Conservation (phyloP, 2,329 filamentous ascomycete genomes). For the Ophiocordyceps camponoti-leonardi region DNA sequence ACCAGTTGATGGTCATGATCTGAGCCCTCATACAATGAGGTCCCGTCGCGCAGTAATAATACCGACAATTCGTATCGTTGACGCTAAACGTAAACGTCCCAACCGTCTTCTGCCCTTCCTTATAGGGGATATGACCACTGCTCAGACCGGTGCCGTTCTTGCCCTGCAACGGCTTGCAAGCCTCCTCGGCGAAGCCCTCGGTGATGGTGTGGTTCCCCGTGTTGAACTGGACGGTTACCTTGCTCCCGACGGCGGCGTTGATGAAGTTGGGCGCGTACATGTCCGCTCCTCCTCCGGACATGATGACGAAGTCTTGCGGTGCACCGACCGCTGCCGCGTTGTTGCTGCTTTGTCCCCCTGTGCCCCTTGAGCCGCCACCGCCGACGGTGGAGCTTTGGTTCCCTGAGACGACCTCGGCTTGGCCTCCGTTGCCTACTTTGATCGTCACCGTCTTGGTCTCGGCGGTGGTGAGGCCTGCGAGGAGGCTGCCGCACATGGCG, state of each 20-base stretch:
- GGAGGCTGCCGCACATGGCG: background rate
- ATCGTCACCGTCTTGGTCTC: background rate
- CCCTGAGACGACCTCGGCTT: background rate
- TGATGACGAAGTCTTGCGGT: background rate
- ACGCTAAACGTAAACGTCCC: slow-evolving; percentile 30
- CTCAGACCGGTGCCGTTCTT: slow-evolving; percentile 15
- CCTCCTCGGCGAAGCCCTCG: slow-evolving; percentile 15
- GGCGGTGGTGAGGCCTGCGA: background rate
- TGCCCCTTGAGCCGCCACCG: too few species aligned
- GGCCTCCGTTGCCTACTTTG: background rate
- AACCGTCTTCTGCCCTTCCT: slow-evolving; percentile 16
- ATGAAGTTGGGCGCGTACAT: slow-evolving; percentile 19
- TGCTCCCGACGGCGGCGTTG: slow-evolving; percentile 16
- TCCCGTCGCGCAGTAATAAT: slow-evolving; percentile 30
- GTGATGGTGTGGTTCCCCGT: slow-evolving; percentile 26
- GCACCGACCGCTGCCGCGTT: background rate
- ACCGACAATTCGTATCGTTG: slow-evolving; percentile 25
- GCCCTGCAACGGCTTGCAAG: slow-evolving; percentile 21
- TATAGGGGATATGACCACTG: slow-evolving; percentile 22
- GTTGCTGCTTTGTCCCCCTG: background rate
- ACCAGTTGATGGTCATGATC: slow-evolving; percentile 33
- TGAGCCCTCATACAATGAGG: slow-evolving; percentile 33
- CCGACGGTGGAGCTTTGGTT: background rate
- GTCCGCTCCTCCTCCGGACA: background rate
- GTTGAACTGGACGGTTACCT: slow-evolving; percentile 25